Percentiles rank a stretch among this genome's conserved stretches.
Evolutionary conservation across 2,329 filamentous ascomycete species (phyloP).

Genomic region (Cercospora berteroae): DNA sequence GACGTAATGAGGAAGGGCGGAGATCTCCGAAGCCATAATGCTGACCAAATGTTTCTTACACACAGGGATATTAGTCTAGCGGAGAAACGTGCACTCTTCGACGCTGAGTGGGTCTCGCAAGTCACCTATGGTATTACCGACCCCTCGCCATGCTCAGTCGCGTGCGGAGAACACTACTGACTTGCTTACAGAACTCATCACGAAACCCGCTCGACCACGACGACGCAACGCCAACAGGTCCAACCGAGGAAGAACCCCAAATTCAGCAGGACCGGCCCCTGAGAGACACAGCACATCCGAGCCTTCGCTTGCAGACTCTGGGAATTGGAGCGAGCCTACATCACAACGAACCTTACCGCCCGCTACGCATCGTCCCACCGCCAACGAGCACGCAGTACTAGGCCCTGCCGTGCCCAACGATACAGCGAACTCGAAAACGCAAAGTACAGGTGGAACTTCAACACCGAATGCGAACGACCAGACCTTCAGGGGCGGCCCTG

Average conservation of each 20-base stretch:
- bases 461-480: background rate
- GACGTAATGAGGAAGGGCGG: background rate
- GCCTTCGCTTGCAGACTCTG: background rate
- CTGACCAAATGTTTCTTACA: background rate
- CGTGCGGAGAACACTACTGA: background rate
- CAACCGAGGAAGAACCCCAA: background rate
- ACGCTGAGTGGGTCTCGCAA: constrained; percentile 20
- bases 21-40: background rate
- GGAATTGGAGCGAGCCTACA: background rate
- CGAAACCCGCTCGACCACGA: constrained; percentile 10
- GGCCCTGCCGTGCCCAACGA: background rate
- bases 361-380: background rate
- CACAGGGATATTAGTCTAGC: background rate
- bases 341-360: background rate
- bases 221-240: constrained; percentile 6
- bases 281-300: background rate
- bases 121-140: constrained; percentile 14
- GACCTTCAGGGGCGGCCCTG: background rate
- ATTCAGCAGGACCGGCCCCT: background rate
- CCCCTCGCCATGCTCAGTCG: background rate
- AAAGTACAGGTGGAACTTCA: background rate
- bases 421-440: background rate
- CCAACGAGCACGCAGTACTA: background rate
- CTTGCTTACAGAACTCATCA: constrained; percentile 1
- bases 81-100: constrained; percentile 15